These are phyloP conservation scores for Echinochloa phyllopogon DNA, from an alignment of 176 grass and related monocot species.

Conservation along the genomic window DNA sequence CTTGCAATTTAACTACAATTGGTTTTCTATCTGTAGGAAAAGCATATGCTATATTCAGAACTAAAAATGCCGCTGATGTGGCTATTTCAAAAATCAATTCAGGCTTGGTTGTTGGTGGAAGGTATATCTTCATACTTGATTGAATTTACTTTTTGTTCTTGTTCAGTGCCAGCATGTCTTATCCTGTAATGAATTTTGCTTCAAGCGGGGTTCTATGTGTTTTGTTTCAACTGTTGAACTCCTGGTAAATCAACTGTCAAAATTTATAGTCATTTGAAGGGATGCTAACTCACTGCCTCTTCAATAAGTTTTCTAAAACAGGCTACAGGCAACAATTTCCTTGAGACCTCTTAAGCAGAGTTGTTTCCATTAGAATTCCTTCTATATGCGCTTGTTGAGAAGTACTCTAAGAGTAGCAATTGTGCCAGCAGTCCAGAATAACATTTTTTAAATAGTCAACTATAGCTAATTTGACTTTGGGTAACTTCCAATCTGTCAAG, in stretches of 20 bases:
- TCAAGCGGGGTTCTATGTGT: slow-evolving; percentile 23
- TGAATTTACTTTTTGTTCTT: slow-evolving; percentile 20
- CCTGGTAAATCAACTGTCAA: slow-evolving; percentile 6
- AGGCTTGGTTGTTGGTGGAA: slow-evolving; percentile 82
- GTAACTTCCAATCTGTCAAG: neutral
- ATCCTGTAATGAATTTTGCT: slow-evolving; percentile 23
- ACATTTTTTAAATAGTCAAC: neutral
- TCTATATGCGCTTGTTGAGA: neutral
- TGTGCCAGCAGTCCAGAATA: neutral
- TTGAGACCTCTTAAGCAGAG: neutral
- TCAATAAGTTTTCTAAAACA: neutral
- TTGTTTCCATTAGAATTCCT: neutral
- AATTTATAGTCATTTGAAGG: neutral
- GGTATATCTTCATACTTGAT: slow-evolving; percentile 54
- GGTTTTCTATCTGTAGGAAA: slow-evolving; percentile 64
- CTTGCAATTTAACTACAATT: slow-evolving; percentile 21
- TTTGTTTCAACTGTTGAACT: slow-evolving; percentile 37
- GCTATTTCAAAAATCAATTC: slow-evolving; percentile 74
- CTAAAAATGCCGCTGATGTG: slow-evolving; percentile 52
- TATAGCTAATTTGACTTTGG: neutral
- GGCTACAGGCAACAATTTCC: neutral
- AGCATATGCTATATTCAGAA: slow-evolving; percentile 85
- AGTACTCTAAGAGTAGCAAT: neutral
- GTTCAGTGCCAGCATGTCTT: slow-evolving; percentile 26
- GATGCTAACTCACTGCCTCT: neutral